A percentile compares a stretch with the other conserved stretches of the same genome.
Conservation (phyloP, 2,329 filamentous ascomycete species). For the Penicillium fuscoglaucum region DNA sequence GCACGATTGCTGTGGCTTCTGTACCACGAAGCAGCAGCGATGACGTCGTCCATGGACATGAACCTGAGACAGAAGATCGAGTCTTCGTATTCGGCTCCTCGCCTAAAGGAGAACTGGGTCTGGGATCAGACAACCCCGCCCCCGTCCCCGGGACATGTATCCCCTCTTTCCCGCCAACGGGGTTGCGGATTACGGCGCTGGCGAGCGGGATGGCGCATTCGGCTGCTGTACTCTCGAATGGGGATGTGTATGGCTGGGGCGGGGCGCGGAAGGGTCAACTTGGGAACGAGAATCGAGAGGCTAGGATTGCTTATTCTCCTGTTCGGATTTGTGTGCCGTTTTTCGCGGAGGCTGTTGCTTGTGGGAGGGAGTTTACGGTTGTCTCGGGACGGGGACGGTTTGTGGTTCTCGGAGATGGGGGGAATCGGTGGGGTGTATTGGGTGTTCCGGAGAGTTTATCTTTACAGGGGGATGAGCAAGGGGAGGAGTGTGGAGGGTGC, state of each 20-base stretch:
- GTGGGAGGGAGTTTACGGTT: slow-evolving; percentile 84
- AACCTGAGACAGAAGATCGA: slow-evolving; percentile 18
- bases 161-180: slow-evolving; percentile 63
- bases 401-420: slow-evolving; percentile 64
- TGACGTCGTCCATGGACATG: neutral
- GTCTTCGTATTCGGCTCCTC: slow-evolving; percentile 68
- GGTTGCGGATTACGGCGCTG: slow-evolving; percentile 62
- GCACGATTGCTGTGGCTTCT: slow-evolving; percentile 60
- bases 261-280: slow-evolving; percentile 82
- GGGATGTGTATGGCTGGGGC: slow-evolving; percentile 85
- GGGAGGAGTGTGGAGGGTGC: neutral
- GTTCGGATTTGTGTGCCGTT: slow-evolving; percentile 64
- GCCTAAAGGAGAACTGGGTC: slow-evolving; percentile 70
- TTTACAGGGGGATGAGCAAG: slow-evolving; percentile 22
- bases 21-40: neutral
- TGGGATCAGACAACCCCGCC: slow-evolving; percentile 45
- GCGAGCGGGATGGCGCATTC: slow-evolving; percentile 76
- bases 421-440: slow-evolving; percentile 67
- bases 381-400: slow-evolving; percentile 63
- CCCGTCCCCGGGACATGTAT: slow-evolving; percentile 47
- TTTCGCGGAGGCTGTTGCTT: slow-evolving; percentile 65
- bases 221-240: slow-evolving; percentile 70
- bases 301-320: slow-evolving; percentile 58
- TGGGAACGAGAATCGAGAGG: slow-evolving; percentile 55
- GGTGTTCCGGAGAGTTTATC: slow-evolving; percentile 49